Base-by-base conservation (phyloP, 1,284 basidiomycete species). In the Leccinum fuscescens region DNA sequence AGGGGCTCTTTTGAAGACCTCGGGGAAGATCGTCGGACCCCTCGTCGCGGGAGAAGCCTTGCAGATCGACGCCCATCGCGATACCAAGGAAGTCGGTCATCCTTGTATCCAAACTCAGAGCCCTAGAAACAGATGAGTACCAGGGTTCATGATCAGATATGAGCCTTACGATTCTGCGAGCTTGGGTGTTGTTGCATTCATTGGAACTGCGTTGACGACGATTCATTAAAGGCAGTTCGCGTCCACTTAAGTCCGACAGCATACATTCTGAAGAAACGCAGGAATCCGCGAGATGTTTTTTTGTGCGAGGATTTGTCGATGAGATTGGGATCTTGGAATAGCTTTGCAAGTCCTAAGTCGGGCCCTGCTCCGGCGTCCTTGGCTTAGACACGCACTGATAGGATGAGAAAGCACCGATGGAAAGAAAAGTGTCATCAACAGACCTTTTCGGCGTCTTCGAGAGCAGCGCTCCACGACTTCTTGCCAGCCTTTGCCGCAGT, bases 31-130 rank as follows among this genome's bases (percentile, higher is more conserved):
- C 92, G 61, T 90, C 83, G 6, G 92, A 93, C 46, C 93, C 94
- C 78, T 94, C 92, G 27, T 91, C 89, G 60, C 94, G 83, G 61
- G 87, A 82, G 75, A 93, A 93, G 55, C 90, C 94, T 74, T 93
- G 88, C 74, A 98, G 85, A 76, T 98, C 94, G 67, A 98, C 85
- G 54, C 94, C 94, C 92, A 98, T 95, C 62, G 94, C 82, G 8
- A 88, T 95, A 64, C 95, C 96, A 62, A 98, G 82, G 20, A 95
- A 94, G 69, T 91, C 88, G 76, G 97, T 93, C 93, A 97, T 96
- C 62, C 96, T 85, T 39, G 95, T 88, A 76, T 98, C 95, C 17
- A 55, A 59, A 67, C 85, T 80, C 68, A 92, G 77, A 67, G 81
- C 77, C 7, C 84, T 86, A 5, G 93, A 29, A 29, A 63, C 56